These are phyloP conservation scores for Ilex aquifolium DNA, from an alignment of 257 asterid genomes.

Conservation along the genomic window DNA sequence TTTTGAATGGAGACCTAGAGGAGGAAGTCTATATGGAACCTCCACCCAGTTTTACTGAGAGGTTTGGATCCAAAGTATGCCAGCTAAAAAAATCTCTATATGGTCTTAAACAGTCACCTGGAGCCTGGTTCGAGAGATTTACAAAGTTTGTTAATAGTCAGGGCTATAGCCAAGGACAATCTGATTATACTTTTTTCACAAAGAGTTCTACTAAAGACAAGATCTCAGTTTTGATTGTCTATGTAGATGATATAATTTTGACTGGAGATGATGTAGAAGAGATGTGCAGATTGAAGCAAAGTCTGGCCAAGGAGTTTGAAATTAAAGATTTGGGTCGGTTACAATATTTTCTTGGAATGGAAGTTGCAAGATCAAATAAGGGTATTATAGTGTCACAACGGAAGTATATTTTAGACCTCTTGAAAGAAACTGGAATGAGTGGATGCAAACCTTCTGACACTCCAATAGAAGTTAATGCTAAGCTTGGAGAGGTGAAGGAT, in stretches of 20 bases:
- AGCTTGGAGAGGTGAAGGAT: not conserved
- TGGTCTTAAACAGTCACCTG: not conserved
- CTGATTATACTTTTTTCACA: not conserved
- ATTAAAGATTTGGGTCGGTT: not conserved
- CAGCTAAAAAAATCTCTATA: no score
- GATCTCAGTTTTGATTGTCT: not conserved
- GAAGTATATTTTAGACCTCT: not conserved
- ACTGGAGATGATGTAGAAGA: not conserved
- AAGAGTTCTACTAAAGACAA: not conserved
- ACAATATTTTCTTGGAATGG: not conserved
- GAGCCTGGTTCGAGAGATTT: not conserved
- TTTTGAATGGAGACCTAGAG: not conserved
- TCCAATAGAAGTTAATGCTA: not conserved
- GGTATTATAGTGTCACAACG: not conserved
- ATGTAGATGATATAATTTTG: not conserved
- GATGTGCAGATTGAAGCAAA: not conserved
- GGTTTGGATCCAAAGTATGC: not conserved
- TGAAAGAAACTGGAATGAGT: not conserved
- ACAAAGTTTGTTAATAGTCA: not conserved
- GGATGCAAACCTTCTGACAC: not conserved
- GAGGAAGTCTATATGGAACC: not conserved
- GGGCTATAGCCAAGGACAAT: not conserved
- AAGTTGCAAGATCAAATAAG: not conserved
- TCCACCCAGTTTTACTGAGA: not conserved
- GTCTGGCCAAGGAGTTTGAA: not conserved